A percentile compares a stretch with the other conserved stretches of the same genome.
phyloP scores from a whole-genome alignment of 495 filamentous ascomycete species.

The Collariella sp. region DNA sequence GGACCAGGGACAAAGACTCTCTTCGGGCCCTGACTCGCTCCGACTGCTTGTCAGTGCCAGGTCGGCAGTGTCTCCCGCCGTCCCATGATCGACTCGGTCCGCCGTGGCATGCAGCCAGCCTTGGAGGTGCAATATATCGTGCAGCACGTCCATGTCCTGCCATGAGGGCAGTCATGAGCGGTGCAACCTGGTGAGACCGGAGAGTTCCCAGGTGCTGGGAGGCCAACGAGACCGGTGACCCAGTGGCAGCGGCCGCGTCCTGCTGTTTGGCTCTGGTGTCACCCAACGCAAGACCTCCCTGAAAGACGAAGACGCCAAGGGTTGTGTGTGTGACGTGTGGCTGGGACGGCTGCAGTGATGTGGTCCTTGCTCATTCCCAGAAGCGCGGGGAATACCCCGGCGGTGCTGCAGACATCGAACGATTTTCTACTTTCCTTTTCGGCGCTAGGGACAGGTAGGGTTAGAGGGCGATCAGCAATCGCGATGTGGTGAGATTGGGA shows the following conservation, averaged over 20 bases:
- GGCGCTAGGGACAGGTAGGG: conserved; percentile 7
- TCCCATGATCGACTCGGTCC: neutral
- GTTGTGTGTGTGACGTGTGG: conserved; percentile 9
- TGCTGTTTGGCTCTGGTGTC: no score
- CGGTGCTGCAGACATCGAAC: conserved; percentile 14
- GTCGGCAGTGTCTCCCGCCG: neutral
- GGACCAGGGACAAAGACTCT: neutral
- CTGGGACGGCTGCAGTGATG: neutral
- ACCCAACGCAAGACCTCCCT: no score
- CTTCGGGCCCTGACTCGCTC: neutral
- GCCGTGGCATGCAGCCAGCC: conserved; percentile 4
- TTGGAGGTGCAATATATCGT: neutral
- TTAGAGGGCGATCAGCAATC: neutral
- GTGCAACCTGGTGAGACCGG: no score
- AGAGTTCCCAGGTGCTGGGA: no score
- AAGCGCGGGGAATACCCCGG: neutral
- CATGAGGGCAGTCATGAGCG: no score
- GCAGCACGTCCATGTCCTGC: neutral
- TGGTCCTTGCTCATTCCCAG: neutral
- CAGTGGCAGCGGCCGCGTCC: no score
- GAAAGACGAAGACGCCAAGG: neutral
- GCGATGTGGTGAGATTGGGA: neutral
- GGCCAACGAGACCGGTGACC: no score
- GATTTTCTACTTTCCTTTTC: conserved; percentile 14
- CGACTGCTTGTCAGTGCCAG: neutral